phyloP scores from a whole-genome alignment of 1,139 yeast genomes.

The Suhomyces panamericanus region DNA sequence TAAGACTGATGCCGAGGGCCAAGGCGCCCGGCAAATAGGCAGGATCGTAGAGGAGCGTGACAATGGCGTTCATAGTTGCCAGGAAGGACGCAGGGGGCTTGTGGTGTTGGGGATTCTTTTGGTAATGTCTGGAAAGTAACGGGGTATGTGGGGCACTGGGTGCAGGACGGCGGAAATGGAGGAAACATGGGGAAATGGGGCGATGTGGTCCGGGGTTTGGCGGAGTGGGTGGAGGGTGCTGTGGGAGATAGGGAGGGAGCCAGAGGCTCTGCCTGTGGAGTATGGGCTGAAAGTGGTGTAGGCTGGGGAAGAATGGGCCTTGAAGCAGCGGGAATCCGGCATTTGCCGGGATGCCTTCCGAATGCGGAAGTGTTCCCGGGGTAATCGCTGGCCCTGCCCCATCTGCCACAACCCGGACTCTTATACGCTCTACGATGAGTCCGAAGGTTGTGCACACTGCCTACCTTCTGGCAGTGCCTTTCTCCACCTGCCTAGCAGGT shows the following conservation, averaged over 20 bases:
- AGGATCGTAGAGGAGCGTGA: constrained; percentile 64
- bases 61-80: constrained; percentile 45
- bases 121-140: not conserved
- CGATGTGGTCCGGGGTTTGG: not conserved
- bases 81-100: not conserved
- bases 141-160: constrained; percentile 1
- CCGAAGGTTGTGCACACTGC: too few species aligned
- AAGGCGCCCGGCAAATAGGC: constrained; percentile 77
- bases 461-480: too few species aligned
- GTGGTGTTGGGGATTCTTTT: too few species aligned
- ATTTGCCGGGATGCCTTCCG: not conserved
- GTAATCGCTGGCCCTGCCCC: too few species aligned
- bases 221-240: not conserved
- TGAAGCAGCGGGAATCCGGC: not conserved
- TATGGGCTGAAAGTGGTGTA: not conserved
- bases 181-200: not conserved
- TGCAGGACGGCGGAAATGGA: constrained; percentile 1
- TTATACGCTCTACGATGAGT: too few species aligned
- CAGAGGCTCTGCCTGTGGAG: not conserved
- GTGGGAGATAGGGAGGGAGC: not conserved
- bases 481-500: too few species aligned
- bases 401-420: too few species aligned
- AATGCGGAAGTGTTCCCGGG: not conserved
- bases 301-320: not conserved
- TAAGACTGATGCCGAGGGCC: constrained; percentile 52